Conservation (phyloP, 352 stramenopile species). For the Phytophthora fragariaefolia region DNA sequence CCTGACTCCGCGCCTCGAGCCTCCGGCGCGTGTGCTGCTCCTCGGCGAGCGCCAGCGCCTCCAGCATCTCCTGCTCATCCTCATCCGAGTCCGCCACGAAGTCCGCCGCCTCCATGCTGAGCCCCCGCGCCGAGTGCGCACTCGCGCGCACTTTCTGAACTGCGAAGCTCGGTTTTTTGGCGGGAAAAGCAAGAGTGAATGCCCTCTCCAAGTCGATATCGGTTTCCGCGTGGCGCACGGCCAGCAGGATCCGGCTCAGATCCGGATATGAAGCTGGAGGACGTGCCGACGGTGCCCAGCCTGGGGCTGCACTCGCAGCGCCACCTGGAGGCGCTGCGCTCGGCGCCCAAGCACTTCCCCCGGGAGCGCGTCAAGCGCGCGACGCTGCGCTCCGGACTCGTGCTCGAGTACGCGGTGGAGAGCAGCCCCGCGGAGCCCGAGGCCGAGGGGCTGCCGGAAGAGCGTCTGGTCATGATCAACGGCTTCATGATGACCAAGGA, state of each 20-base stretch:
- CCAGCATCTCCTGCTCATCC: slow-evolving; percentile 38
- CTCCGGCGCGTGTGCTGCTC: slow-evolving; percentile 10
- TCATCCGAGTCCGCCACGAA: slow-evolving; percentile 67
- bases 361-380: slow-evolving; percentile 27
- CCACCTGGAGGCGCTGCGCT: slow-evolving; percentile 44
- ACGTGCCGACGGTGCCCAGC: slow-evolving; percentile 24
- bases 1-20: neutral
- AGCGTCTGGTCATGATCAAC: slow-evolving; percentile 53
- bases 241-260: neutral
- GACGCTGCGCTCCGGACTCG: slow-evolving; percentile 34
- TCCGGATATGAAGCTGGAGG: slow-evolving; percentile 28
- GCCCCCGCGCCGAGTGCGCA: neutral
- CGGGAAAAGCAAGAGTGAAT: no score
- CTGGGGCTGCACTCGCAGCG: slow-evolving; percentile 36
- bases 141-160: no score
- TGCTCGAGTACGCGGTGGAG: slow-evolving; percentile 41
- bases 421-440: slow-evolving; percentile 18
- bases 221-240: neutral
- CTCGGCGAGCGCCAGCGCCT: slow-evolving; percentile 15
- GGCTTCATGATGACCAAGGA: slow-evolving; percentile 56
- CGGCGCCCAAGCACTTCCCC: slow-evolving; percentile 41
- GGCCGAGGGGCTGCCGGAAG: slow-evolving; percentile 28
- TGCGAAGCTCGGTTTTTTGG: neutral
- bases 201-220: neutral
- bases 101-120: slow-evolving; percentile 54